These are phyloP conservation scores for Fraxinus quadrangulata DNA, from an alignment of 257 asterid species.

Conservation along the genomic window DNA sequence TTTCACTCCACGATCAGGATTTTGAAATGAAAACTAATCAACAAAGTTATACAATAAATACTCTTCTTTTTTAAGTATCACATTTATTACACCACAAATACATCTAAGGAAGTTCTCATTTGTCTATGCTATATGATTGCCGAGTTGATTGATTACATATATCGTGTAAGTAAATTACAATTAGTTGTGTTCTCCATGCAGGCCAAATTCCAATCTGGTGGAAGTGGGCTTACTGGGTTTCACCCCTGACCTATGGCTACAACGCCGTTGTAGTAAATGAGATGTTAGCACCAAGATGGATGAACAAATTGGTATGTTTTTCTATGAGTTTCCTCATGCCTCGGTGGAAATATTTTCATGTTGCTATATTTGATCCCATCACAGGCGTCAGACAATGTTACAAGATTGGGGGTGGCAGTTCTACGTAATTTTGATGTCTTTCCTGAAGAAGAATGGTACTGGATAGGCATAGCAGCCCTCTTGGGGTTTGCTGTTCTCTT, in stretches of 20 bases:
- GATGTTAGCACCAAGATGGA: conserved; percentile 66
- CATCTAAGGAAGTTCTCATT: too few relatives aligned
- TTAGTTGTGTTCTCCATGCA: conserved; percentile 20
- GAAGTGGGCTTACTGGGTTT: conserved; percentile 75
- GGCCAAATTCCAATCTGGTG: conserved; percentile 65
- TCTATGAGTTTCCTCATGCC: background rate
- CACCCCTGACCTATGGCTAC: conserved; percentile 58
- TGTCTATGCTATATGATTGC: background rate
- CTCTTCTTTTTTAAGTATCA: too few relatives aligned
- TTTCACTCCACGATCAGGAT: background rate
- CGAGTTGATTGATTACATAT: too few relatives aligned
- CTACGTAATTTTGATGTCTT: conserved; percentile 43
- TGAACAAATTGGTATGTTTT: conserved; percentile 38
- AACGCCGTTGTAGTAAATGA: conserved; percentile 58
- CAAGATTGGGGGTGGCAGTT: conserved; percentile 47
- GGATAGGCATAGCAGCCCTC: conserved; percentile 66
- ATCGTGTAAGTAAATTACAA: too few relatives aligned
- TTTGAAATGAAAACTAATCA: background rate
- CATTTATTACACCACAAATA: too few relatives aligned
- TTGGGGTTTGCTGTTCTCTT: conserved; percentile 49
- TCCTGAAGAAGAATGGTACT: conserved; percentile 51
- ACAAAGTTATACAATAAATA: too few relatives aligned
- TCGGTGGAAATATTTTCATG: background rate
- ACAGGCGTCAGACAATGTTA: conserved; percentile 31
- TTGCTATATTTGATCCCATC: background rate